Evolutionary conservation across 139 green algal species (phyloP).

Genomic region (Chlamydomonas incerta): DNA sequence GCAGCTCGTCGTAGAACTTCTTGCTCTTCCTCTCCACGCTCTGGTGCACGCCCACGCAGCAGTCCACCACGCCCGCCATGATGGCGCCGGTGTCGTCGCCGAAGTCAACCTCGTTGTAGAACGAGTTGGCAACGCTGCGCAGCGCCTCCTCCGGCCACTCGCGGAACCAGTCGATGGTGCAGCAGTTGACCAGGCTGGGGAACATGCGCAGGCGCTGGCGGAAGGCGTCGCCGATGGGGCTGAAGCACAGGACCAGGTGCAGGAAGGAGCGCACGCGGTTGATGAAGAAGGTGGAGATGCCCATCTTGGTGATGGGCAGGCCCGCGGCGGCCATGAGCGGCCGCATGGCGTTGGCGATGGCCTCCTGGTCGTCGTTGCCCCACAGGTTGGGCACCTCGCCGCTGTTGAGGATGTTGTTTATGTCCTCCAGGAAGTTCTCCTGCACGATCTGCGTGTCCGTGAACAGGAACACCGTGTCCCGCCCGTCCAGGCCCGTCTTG

Average conservation of each 20-base stretch:
- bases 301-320: constrained; percentile 71
- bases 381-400: constrained; percentile 85
- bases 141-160: constrained; percentile 85
- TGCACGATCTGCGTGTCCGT: constrained; percentile 88
- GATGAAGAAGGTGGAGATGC: constrained; percentile 72
- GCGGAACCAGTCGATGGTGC: constrained; percentile 90
- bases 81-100: constrained; percentile 19
- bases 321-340: constrained; percentile 71
- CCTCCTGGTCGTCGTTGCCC: constrained; percentile 76
- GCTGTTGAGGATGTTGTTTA: constrained; percentile 89
- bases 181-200: constrained; percentile 89
- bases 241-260: constrained; percentile 88
- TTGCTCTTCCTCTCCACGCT: constrained; percentile 71
- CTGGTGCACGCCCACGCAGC: constrained; percentile 77
- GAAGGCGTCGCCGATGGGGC: constrained; percentile 85
- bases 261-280: constrained; percentile 71
- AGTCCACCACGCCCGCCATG: constrained; percentile 63
- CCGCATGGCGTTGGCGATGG: constrained; percentile 72
- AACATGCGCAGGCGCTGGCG: constrained; percentile 90
- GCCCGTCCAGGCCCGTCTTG: constrained; percentile 78
- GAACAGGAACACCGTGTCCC: constrained; percentile 84
- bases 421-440: constrained; percentile 88
- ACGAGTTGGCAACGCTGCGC: constrained; percentile 64
- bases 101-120: constrained; percentile 53
- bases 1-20: constrained; percentile 77